A percentile compares a stretch with the other conserved stretches of the same genome.
phyloP scores from a whole-genome alignment of 2,329 filamentous ascomycete genomes.

The Penicillium sp. region DNA sequence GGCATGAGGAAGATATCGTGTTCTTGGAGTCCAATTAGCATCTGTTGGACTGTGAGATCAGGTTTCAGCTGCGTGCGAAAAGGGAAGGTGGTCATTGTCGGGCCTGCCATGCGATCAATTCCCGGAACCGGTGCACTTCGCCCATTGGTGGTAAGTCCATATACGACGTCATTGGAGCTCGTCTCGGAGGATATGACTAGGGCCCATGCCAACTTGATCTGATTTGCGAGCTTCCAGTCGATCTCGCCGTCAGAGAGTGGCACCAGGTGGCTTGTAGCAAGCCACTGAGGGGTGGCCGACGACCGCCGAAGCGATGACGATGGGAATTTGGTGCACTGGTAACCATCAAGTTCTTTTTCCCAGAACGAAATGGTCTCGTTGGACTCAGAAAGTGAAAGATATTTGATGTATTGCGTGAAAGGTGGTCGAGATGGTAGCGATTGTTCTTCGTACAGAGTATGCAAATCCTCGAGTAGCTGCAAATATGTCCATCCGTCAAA shows the following conservation, averaged over 20 bases:
- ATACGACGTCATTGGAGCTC: conserved; percentile 34
- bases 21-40: background rate
- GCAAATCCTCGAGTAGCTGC: conserved; percentile 10
- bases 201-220: conserved; percentile 27
- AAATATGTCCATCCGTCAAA: conserved; percentile 34
- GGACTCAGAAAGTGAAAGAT: background rate
- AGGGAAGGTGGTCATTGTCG: conserved; percentile 38
- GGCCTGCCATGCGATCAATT: conserved; percentile 36
- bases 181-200: conserved; percentile 32
- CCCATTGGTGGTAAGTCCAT: conserved; percentile 37
- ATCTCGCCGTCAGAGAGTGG: background rate
- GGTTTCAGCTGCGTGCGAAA: conserved; percentile 24
- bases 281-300: background rate
- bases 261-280: background rate
- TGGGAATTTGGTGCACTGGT: background rate
- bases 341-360: background rate
- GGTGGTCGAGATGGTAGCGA: background rate
- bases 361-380: background rate
- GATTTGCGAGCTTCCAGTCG: background rate
- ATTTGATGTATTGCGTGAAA: conserved; percentile 1
- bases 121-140: conserved; percentile 32
- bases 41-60: background rate
- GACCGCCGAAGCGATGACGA: background rate
- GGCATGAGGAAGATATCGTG: background rate
- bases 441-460: conserved; percentile 4